Evolutionary conservation across 768 basidiomycete genomes (phyloP), one percentile per base, ranked within the genome.

Genomic region (Macrocybe gigantea): DNA sequence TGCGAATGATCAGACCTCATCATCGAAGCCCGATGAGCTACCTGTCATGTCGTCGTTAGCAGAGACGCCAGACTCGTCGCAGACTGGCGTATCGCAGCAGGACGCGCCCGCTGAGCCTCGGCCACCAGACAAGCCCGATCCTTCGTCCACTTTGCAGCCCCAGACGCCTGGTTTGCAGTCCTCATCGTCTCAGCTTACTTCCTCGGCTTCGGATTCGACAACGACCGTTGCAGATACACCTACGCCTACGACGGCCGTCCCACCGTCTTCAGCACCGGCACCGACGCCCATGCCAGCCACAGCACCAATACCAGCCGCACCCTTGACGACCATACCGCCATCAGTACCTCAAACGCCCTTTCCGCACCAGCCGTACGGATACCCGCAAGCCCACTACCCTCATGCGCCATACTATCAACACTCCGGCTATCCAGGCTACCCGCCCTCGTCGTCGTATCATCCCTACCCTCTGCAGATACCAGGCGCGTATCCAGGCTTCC

Each of bases 311-410:
- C n/a, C 42, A 44, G 29, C 46, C 49, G 22, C 47, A 62, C 36
- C 49, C 44, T 22, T 56, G 47, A 11, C 60, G 58, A 29, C 62
- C 64, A 7, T 79, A 80, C 53, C 73, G 79, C 34, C 75, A 78
- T 47, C 75, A 78, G 34, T 73, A 79, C 60, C 68, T 34, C 78
- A 77, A 49, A 61, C 78, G 33, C 68, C 79, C 7, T 85, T 86
- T 60, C 81, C 83, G 0, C 85, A 85, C 51, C 64, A 79, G 0
- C 79, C 87, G 0, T 86, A 86, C 59, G 22, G 22, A 22, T 22
- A 22, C 22, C 22, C 22, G 22, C 22, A 22, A 22, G 22, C 2
- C 22, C 22, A 22, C 22, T 87, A 85, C 57, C 60, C 75, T 7
- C 67, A 76, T 34, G 65, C 73, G 33, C 67, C 72, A 11, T 44